These are phyloP conservation scores for Hypoxylon sp. DNA, from an alignment of 2,329 filamentous ascomycete species.

Conservation along the genomic window DNA sequence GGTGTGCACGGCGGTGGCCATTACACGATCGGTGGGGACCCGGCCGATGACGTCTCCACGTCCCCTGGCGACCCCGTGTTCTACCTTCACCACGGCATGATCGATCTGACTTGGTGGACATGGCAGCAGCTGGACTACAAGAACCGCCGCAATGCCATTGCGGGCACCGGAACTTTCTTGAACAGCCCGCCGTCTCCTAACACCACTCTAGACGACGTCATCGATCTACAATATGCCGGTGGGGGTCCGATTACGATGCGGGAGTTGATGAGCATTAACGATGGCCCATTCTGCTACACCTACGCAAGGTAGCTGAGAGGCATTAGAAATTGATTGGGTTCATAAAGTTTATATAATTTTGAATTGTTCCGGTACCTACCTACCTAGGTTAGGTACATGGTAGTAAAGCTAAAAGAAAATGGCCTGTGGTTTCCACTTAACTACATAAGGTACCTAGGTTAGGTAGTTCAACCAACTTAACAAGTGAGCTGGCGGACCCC, in stretches of 20 bases:
- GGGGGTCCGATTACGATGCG: conserved; percentile 42
- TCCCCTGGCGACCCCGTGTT: conserved; percentile 42
- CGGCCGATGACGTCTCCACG: conserved; percentile 38
- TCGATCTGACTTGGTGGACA: conserved; percentile 40
- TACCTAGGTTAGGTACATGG: no score
- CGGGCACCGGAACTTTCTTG: conserved; percentile 44
- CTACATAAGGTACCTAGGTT: no score
- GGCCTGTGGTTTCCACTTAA: no score
- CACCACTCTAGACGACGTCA: conserved; percentile 40
- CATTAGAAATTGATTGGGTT: no score
- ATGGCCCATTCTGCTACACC: conserved; percentile 49
- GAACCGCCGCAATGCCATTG: conserved; percentile 33
- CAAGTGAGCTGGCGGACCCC: no score
- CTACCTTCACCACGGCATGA: conserved; percentile 43
- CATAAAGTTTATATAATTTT: no score
- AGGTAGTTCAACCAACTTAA: neutral
- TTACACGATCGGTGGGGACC: conserved; percentile 49
- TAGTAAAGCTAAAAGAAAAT: no score
- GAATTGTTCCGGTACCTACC: no score
- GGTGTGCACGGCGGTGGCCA: conserved; percentile 49
- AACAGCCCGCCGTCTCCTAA: conserved; percentile 41
- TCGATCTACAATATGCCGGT: conserved; percentile 43
- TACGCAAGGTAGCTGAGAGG: conserved; percentile 31
- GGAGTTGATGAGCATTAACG: conserved; percentile 46
- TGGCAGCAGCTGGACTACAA: conserved; percentile 41